Percentiles rank a stretch among this genome's conserved stretches.
These are phyloP conservation scores for Actinomortierella ambigua DNA, from an alignment of 371 early-diverging fungal genomes.

Conservation along the genomic window DNA sequence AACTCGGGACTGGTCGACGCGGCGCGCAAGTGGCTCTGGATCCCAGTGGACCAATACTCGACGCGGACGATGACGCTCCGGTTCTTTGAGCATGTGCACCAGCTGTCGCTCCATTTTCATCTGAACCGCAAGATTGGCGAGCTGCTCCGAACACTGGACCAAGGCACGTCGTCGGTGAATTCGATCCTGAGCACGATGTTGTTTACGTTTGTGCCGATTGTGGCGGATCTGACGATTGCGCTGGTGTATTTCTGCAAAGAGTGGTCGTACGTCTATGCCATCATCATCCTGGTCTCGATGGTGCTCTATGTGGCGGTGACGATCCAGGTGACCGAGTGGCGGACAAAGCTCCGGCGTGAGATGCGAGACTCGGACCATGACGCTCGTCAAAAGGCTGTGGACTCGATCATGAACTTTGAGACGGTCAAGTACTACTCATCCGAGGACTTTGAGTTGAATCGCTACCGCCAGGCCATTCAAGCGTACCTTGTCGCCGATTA, in stretches of 20 bases:
- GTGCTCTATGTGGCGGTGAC: conserved; percentile 79
- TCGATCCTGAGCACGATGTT: conserved; percentile 80
- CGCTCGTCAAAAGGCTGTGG: conserved; percentile 80
- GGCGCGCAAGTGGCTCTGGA: conserved; percentile 84
- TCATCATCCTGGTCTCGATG: conserved; percentile 88
- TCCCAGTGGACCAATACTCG: conserved; percentile 87
- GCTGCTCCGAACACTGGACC: conserved; percentile 80
- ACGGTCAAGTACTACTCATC: conserved; percentile 92
- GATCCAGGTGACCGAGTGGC: conserved; percentile 89
- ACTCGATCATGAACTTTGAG: conserved; percentile 95
- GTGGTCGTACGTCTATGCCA: conserved; percentile 78
- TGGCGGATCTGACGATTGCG: conserved; percentile 85
- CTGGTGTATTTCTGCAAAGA: conserved; percentile 66
- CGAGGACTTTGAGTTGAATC: conserved; percentile 77
- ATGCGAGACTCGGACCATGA: conserved; percentile 79
- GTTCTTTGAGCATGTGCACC: conserved; percentile 86
- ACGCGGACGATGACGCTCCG: conserved; percentile 82
- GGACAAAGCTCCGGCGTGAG: conserved; percentile 80
- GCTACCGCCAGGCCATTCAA: conserved; percentile 76
- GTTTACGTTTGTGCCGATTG: conserved; percentile 87
- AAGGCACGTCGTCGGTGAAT: conserved; percentile 82
- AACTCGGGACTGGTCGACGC: conserved; percentile 79
- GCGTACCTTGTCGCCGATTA: conserved; percentile 86
- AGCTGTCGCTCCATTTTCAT: conserved; percentile 84
- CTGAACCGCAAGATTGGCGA: conserved; percentile 94